Evolutionary conservation across 176 grass and related monocot species (phyloP).

Genomic region (bread wheat (Triticum aestivum)): DNA sequence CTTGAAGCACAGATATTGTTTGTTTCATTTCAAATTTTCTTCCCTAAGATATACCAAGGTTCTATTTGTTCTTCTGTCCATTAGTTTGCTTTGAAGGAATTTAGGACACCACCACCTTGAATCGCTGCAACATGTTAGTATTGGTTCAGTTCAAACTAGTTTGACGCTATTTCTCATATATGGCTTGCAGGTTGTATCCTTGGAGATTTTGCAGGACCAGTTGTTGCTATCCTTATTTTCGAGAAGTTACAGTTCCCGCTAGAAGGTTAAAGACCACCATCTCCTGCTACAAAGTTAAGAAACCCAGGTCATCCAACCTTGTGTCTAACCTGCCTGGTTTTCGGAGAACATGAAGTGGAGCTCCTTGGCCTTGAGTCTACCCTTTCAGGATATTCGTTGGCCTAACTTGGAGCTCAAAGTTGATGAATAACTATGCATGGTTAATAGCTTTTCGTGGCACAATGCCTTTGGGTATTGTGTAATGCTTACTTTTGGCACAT

Average conservation of each 20-base stretch:
- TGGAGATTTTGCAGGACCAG: conserved; percentile 82
- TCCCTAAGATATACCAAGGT: neutral
- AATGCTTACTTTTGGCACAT: neutral
- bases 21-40: neutral
- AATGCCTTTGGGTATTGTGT: neutral
- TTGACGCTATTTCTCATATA: conserved; percentile 5
- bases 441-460: neutral
- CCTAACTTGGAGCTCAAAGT: conserved; percentile 32
- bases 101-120: neutral
- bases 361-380: neutral
- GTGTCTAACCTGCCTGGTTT: neutral
- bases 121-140: neutral
- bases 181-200: conserved; percentile 71
- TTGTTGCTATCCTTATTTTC: conserved; percentile 64
- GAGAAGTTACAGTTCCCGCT: conserved; percentile 68
- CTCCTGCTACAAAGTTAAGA: conserved; percentile 37
- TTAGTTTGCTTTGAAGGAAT: conserved; percentile 2
- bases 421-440: conserved; percentile 37
- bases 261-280: conserved; percentile 30
- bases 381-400: conserved; percentile 7
- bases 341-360: neutral
- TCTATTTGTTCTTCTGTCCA: neutral
- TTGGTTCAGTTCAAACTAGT: neutral
- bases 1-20: neutral
- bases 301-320: neutral